A percentile compares a stretch with the other conserved stretches of the same genome.
These are phyloP conservation scores for Moniliophthora roreri DNA, from an alignment of 1,284 basidiomycete genomes.

Conservation along the genomic window DNA sequence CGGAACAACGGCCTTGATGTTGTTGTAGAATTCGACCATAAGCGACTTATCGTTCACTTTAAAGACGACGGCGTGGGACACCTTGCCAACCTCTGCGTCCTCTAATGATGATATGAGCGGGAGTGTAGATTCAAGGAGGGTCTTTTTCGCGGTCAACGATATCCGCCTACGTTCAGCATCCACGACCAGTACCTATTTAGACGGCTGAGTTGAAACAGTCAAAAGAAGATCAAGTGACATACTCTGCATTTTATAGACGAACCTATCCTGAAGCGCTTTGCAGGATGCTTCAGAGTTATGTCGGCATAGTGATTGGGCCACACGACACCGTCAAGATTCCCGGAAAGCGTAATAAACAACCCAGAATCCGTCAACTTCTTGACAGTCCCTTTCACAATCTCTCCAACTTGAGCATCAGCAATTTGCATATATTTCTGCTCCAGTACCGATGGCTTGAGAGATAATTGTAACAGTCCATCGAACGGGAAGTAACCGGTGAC, in stretches of 20 bases:
- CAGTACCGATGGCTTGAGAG: constrained; percentile 81
- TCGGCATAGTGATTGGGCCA: constrained; percentile 97
- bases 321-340: constrained; percentile 88
- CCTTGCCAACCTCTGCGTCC: constrained; percentile 69
- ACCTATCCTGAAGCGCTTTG: constrained; percentile 89
- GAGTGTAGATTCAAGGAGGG: constrained; percentile 79
- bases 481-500: constrained; percentile 88
- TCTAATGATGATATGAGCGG: constrained; percentile 69
- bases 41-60: constrained; percentile 79
- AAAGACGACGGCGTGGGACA: constrained; percentile 85
- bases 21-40: constrained; percentile 90
- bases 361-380: constrained; percentile 79
- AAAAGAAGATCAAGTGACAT: constrained; percentile 25
- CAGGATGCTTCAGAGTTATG: constrained; percentile 88
- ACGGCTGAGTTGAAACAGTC: constrained; percentile 4
- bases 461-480: constrained; percentile 88
- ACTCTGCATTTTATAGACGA: constrained; percentile 85
- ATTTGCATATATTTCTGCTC: constrained; percentile 89
- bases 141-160: constrained; percentile 90
- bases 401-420: constrained; percentile 82
- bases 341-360: constrained; percentile 84
- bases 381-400: constrained; percentile 82
- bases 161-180: constrained; percentile 84
- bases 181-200: constrained; percentile 76
- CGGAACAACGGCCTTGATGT: constrained; percentile 83